Evolutionary conservation across 306 rosid species (phyloP).

Genomic region (Dryas alaskensis): DNA sequence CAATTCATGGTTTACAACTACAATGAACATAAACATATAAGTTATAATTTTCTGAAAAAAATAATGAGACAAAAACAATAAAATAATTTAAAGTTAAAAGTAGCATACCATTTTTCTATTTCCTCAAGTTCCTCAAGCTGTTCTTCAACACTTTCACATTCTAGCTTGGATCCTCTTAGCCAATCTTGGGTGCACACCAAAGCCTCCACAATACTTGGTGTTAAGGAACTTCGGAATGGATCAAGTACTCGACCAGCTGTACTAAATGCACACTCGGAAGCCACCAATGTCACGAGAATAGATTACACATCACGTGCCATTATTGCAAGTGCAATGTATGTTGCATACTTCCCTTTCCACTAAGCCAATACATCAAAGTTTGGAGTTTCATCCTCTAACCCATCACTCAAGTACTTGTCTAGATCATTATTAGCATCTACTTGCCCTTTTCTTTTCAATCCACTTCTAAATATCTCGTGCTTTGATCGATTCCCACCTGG

Average conservation of each 20-base stretch:
- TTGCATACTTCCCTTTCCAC: not conserved
- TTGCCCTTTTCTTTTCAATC: not conserved
- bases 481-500: not conserved
- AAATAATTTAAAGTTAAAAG: no score
- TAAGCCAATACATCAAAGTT: not conserved
- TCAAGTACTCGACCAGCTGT: not conserved
- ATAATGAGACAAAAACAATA: no score
- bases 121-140: not conserved
- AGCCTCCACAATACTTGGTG: not conserved
- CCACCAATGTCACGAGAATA: not conserved
- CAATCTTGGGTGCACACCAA: not conserved
- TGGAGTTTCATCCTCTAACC: not conserved
- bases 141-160: not conserved
- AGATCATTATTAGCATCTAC: not conserved
- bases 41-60: no score
- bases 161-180: not conserved
- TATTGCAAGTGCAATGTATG: not conserved
- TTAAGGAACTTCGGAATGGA: not conserved
- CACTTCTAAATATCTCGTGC: not conserved
- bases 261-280: not conserved
- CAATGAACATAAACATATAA: no score
- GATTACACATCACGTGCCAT: not conserved
- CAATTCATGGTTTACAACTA: no score
- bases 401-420: not conserved
- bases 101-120: no score